Base-by-base conservation (phyloP, 225 moss, liverwort and hornwort species). In the Asterella californica region DNA sequence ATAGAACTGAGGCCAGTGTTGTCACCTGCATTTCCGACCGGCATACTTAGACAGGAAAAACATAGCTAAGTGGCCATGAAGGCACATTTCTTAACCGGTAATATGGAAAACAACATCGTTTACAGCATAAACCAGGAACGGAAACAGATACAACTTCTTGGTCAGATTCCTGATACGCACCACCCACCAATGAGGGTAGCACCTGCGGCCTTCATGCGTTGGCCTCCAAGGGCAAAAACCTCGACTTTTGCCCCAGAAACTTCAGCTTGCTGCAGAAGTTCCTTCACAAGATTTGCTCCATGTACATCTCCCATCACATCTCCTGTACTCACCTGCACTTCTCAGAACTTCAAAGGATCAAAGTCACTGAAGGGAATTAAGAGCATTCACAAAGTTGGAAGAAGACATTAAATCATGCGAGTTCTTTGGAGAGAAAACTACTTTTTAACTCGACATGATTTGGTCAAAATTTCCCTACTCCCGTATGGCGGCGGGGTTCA, bases 291-390 rank as follows among this genome's bases (percentile, higher is more conserved):
- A 79, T 87, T 87, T 71, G 93, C 92, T 66, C 94, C 93, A 83
- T 95, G 94, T 68, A 91, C 90, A 66, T 95, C 94, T 8, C 94
- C 94, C 94, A 94, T 94, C 76, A 94, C 91, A 85, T 94, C 92
- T 55, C 94, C 92, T 27, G 94, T 88, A 81, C 94, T 95, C 53
- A 95, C 85, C 94, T 95, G 86, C 82, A 79, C 27, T 38, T 52
- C 25, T 2, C 29, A 34, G 42, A 42, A 47, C 6, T 14, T 73
- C 29, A 10, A 30, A 10, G 24, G 18, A 27, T 18, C 48, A 10
- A 27, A 74, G 7, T 6, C 25, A 6, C 18, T 50, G n/a, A 27
- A 50, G 29, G 15, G 47, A 74, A 32, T 49, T 27, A 52, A 29
- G 12, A 12, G 36, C 36, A 7, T 7, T 32, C 24, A 17, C 12